Base-by-base conservation (phyloP, 352 stramenopile genomes). In the Phytophthora colocasiae region DNA sequence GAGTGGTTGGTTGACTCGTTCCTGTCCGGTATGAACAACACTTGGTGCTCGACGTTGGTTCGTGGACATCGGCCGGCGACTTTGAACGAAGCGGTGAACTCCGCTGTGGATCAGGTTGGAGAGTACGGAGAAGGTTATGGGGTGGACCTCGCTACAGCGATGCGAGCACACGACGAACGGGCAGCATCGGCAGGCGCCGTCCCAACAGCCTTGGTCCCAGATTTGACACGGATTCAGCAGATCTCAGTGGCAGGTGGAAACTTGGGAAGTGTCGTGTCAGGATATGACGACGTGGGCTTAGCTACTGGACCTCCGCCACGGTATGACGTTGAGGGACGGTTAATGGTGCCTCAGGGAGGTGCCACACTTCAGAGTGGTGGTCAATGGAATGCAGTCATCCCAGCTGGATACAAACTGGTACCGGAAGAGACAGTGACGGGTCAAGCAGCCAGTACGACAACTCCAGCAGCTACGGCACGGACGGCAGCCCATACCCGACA, bases 351-450 rank as follows among this genome's bases (percentile, higher is more conserved):
- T 8, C 14, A 32, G 9, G 34, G 49, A 14, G 11, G 32, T 22
- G 14, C 31, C n/a, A n/a, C 6, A 3, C 32, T 14, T 15, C 34
- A 34, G 17, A 22, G 14, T 43, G 36, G 17, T 14, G n/a, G 46
- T 32, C 34, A 46, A 24, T 57, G 49, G 49, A 41, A 46, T n/a
- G 19, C 49, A 6, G 31, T 57, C 1, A 45, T 57, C 10, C 49
- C 49, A 32, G 32, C 34, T 31, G 32, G 34, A 7, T 57, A 46
- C 19, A 32, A 24, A 17, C 32, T 57, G 6, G 49, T 57, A 17
- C 49, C 14, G 49, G 27, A 31, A 57, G 32, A 36, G 34, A 46
- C 19, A 19, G 32, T 14, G 19, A 11, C 4, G 2, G 27, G 2
- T 31, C 49, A 46, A 24, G 10, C 19, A 45, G 19, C 34, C 49